Base-by-base conservation (phyloP, 805 yeast species). In the Millerozyma miso region DNA sequence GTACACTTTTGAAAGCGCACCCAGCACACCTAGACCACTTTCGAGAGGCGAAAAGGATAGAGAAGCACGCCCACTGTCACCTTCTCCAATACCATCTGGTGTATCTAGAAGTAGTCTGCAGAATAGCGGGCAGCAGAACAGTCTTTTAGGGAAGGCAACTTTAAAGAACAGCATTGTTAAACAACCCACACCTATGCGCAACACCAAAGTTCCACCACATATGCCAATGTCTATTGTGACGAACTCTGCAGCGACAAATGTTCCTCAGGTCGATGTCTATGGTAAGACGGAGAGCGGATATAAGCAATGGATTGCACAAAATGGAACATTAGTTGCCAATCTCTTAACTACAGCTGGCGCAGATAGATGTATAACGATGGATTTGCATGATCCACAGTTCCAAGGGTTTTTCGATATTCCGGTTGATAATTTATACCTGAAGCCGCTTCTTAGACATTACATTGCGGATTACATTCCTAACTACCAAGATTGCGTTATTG, bases 361-460 rank as follows among this genome's bases (percentile, higher is more conserved):
- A 1, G 96, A 93, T 63, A 93, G 95, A 56, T 82, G 90, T 43
- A 89, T 93, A 50, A 93, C 99, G 2, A 90, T 93, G 97, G 99
- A 93, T 59, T 72, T 93, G 44, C 99, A 93, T 61, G 99, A 93
- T 58, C 89, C 98, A 1, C 99, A 93, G 64, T 93, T 88, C 65
- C 98, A 95, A 63, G 99, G 99, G 3, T 93, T 88, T 58, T 93
- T 93, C 59, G 93, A 90, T 55, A 85, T 93, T 35, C 97, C 97
- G 2, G 97, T 93, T 35, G 99, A 93, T 62, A 93, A 93, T 60
- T 63, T 93, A 50, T 88, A 88, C 61, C 87, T 93, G 38, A 84
- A 85, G 59, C 97, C 97, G 1, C 71, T 93, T 44, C 69, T 91
- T 43, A 90, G 87, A 60, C 85, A 87, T 51, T 93, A 89, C 64